phyloP scores from a whole-genome alignment of 345 rosid genomes.

The Ricinus communis region DNA sequence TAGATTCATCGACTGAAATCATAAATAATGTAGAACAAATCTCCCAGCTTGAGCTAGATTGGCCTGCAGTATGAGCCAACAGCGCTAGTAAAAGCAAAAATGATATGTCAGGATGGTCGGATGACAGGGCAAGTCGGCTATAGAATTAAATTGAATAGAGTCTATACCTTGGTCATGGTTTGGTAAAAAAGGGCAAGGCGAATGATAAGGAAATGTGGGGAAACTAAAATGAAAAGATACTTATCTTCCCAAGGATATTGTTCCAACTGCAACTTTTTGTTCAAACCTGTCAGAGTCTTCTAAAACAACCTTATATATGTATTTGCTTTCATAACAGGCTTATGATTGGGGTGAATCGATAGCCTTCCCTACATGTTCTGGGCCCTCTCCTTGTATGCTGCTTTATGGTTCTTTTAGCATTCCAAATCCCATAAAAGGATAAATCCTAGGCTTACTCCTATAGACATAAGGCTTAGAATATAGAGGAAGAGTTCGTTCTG shows the following conservation, averaged over 20 bases:
- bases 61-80: background rate
- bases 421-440: slow-evolving; percentile 37
- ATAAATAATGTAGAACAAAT: too few relatives aligned
- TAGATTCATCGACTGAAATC: too few relatives aligned
- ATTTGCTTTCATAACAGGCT: slow-evolving; percentile 51
- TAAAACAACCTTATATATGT: slow-evolving; percentile 45
- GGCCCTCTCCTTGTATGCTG: slow-evolving; percentile 20
- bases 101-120: slow-evolving; percentile 23
- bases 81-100: background rate
- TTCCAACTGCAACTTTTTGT: slow-evolving; percentile 63
- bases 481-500: slow-evolving; percentile 19
- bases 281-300: slow-evolving; percentile 82
- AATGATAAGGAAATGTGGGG: slow-evolving; percentile 41
- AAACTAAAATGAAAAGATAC: slow-evolving; percentile 45
- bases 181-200: slow-evolving; percentile 38
- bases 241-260: slow-evolving; percentile 65
- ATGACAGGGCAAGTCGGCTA: slow-evolving; percentile 33
- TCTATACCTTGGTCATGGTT: slow-evolving; percentile 18
- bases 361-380: slow-evolving; percentile 48
- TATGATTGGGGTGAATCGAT: slow-evolving; percentile 52
- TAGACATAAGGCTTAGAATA: slow-evolving; percentile 29
- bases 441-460: slow-evolving; percentile 24
- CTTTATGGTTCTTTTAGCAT: slow-evolving; percentile 33
- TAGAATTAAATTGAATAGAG: background rate
- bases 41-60: background rate